Percentiles rank a stretch among this genome's conserved stretches.
These are phyloP conservation scores for Xylaria polymorpha DNA, from an alignment of 2,329 filamentous ascomycete genomes.

Conservation along the genomic window DNA sequence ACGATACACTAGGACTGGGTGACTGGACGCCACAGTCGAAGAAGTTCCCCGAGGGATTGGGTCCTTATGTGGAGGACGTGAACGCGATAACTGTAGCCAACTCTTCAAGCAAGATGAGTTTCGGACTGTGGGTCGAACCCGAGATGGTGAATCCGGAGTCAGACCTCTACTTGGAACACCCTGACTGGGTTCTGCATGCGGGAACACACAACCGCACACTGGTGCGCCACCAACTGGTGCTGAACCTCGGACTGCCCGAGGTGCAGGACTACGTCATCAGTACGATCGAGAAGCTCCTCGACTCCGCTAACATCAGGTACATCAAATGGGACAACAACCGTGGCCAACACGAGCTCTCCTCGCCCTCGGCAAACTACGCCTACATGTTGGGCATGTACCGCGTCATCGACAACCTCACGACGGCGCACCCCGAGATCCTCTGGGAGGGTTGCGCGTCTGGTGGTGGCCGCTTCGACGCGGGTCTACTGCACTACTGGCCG, in stretches of 20 bases:
- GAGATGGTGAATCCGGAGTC: conserved; percentile 76
- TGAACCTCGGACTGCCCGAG: conserved; percentile 69
- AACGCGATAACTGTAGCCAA: conserved; percentile 61
- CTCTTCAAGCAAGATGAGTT: conserved; percentile 62
- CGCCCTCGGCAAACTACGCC: conserved; percentile 64
- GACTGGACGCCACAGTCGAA: conserved; percentile 71
- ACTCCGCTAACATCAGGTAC: conserved; percentile 65
- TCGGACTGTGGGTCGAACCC: conserved; percentile 75
- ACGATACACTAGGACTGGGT: conserved; percentile 68
- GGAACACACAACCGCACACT: conserved; percentile 67
- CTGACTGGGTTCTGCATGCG: conserved; percentile 72
- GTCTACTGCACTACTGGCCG: conserved; percentile 72
- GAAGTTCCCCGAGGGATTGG: conserved; percentile 69
- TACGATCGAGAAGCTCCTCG: conserved; percentile 64
- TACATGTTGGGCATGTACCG: conserved; percentile 74
- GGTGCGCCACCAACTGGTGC: conserved; percentile 68
- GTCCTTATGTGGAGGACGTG: conserved; percentile 62
- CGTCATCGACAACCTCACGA: conserved; percentile 70
- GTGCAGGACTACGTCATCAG: conserved; percentile 72
- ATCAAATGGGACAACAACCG: conserved; percentile 78
- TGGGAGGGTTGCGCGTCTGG: conserved; percentile 76
- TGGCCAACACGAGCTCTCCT: conserved; percentile 69
- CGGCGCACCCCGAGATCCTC: conserved; percentile 69
- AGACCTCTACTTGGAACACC: conserved; percentile 68
- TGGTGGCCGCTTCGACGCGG: conserved; percentile 72